A percentile compares a stretch with the other conserved stretches of the same genome.
These are phyloP conservation scores for Cladorrhinum sp. DNA, from an alignment of 2,329 filamentous ascomycete genomes.

Conservation along the genomic window DNA sequence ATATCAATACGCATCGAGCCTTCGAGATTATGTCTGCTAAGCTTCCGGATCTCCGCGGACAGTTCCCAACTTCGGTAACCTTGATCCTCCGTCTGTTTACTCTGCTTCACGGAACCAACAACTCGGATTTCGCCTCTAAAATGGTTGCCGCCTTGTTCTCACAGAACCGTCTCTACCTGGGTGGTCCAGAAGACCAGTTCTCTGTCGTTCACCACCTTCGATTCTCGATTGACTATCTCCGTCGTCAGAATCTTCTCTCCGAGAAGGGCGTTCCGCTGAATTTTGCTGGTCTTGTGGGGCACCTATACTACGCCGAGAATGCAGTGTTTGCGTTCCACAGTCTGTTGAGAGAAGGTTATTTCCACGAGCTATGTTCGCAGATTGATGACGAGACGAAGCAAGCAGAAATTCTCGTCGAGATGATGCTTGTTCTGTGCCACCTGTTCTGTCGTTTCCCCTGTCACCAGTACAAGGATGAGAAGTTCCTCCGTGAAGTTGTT, in stretches of 20 bases:
- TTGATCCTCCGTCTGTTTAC: constrained; percentile 67
- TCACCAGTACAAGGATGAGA: constrained; percentile 41
- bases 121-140: constrained; percentile 58
- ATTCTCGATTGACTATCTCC: constrained; percentile 78
- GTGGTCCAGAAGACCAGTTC: constrained; percentile 64
- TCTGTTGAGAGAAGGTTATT: constrained; percentile 67
- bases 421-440: constrained; percentile 69
- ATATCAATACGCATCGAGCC: constrained; percentile 58
- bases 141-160: constrained; percentile 66
- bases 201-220: constrained; percentile 72
- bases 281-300: constrained; percentile 67
- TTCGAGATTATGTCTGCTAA: constrained; percentile 69
- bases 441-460: constrained; percentile 62
- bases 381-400: constrained; percentile 45
- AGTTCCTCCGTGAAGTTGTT: constrained; percentile 47
- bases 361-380: constrained; percentile 58
- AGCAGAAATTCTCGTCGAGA: constrained; percentile 49
- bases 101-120: constrained; percentile 63
- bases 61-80: constrained; percentile 75
- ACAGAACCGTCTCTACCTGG: constrained; percentile 67
- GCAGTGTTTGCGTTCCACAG: constrained; percentile 75
- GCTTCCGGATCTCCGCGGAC: constrained; percentile 70
- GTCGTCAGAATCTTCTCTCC: constrained; percentile 64
- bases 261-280: constrained; percentile 62
- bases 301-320: constrained; percentile 75